Evolutionary conservation across 2,329 filamentous ascomycete species (phyloP).

Genomic region (Cercospora nicotianae): DNA sequence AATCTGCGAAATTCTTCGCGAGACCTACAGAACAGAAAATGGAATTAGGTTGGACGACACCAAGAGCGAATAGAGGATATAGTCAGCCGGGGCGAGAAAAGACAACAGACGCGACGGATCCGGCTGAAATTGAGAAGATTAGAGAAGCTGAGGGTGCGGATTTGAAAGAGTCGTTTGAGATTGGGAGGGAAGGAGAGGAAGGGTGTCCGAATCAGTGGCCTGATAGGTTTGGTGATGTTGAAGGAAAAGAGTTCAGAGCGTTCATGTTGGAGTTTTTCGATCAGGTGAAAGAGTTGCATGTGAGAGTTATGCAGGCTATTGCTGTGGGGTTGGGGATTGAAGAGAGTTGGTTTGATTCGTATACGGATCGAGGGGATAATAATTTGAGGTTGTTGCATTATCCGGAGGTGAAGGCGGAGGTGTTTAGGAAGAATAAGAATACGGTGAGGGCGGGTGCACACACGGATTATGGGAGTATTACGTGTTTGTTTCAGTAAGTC

Average conservation of each 20-base stretch:
- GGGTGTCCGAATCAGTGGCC: constrained; percentile 79
- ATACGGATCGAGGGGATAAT: constrained; percentile 70
- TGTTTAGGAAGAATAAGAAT: constrained; percentile 53
- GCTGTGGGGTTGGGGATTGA: constrained; percentile 64
- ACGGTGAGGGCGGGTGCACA: constrained; percentile 72
- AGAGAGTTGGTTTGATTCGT: constrained; percentile 77
- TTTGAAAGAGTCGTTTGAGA: constrained; percentile 62
- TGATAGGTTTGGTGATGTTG: constrained; percentile 51
- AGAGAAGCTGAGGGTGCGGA: constrained; percentile 52
- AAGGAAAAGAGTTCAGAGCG: constrained; percentile 66
- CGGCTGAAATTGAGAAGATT: constrained; percentile 58
- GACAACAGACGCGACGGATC: constrained; percentile 59
- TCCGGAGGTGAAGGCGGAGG: constrained; percentile 55
- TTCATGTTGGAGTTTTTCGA: constrained; percentile 74
- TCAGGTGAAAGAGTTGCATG: constrained; percentile 72
- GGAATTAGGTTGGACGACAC: constrained; percentile 62
- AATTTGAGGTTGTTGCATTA: constrained; percentile 55
- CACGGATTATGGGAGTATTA: constrained; percentile 61
- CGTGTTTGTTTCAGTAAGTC: constrained; percentile 49
- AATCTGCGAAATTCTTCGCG: constrained; percentile 69
- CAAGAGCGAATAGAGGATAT: constrained; percentile 53
- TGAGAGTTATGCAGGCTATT: constrained; percentile 65
- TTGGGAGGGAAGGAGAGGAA: constrained; percentile 60
- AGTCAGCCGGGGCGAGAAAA: constrained; percentile 64
- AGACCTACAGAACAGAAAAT: constrained; percentile 64